These are phyloP conservation scores for Ceriops decandra DNA, from an alignment of 345 rosid genomes.

Conservation along the genomic window DNA sequence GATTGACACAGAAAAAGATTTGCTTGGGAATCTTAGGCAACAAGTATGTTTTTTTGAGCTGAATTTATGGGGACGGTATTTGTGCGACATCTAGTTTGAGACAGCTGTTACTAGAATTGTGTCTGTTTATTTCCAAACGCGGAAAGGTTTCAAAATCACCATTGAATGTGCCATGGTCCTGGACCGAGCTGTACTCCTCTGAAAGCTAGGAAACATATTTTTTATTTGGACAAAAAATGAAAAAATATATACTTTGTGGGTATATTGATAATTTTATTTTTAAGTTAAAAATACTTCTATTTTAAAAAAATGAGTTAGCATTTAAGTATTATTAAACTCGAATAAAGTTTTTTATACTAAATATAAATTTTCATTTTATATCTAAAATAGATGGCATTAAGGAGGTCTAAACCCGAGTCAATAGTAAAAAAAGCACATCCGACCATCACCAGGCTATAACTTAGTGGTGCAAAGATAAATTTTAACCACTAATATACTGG, in stretches of 20 bases:
- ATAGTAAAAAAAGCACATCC: too few relatives aligned
- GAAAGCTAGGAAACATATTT: neutral
- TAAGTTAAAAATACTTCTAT: too few relatives aligned
- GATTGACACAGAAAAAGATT: neutral
- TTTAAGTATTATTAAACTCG: too few relatives aligned
- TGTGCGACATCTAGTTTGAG: neutral
- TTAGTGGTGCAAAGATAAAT: too few relatives aligned
- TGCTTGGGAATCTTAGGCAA: neutral
- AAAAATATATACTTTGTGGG: too few relatives aligned
- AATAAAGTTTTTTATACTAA: too few relatives aligned
- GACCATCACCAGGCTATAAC: too few relatives aligned
- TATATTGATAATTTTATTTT: neutral
- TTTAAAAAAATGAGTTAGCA: too few relatives aligned
- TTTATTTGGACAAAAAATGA: neutral
- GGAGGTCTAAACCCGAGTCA: too few relatives aligned
- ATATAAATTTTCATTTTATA: too few relatives aligned
- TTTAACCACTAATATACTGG: too few relatives aligned
- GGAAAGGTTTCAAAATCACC: neutral
- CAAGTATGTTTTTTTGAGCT: neutral
- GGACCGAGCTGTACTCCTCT: neutral
- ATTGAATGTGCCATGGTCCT: neutral
- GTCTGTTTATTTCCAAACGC: neutral
- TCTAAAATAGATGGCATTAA: too few relatives aligned
- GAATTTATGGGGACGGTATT: neutral
- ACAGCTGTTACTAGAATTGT: neutral